Evolutionary conservation across 2,329 filamentous ascomycete genomes (phyloP).

Genomic region (Sclerotiophoma versabilis): DNA sequence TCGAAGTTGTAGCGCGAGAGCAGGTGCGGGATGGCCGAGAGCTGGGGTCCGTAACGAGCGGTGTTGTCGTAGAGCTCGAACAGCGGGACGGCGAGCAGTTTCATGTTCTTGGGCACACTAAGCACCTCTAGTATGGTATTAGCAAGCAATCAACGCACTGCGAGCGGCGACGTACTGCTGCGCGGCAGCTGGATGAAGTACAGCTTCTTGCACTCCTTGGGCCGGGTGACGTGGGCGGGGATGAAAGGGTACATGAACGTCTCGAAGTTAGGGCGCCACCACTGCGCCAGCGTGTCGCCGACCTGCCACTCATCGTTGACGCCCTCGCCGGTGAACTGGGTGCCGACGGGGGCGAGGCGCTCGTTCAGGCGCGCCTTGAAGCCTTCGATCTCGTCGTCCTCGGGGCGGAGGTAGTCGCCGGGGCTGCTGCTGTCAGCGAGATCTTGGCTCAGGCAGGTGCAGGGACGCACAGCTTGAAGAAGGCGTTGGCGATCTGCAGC

Average conservation of each 20-base stretch:
- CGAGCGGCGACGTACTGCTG: slow-evolving; percentile 69
- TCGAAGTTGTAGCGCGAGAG: slow-evolving; percentile 97
- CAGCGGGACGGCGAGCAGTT: slow-evolving; percentile 91
- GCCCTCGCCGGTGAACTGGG: slow-evolving; percentile 79
- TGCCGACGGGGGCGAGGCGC: slow-evolving; percentile 88
- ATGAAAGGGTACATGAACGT: slow-evolving; percentile 99
- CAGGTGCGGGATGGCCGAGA: slow-evolving; percentile 94
- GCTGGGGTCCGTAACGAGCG: slow-evolving; percentile 89
- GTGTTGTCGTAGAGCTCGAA: slow-evolving; percentile 99
- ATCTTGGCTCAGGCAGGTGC: neutral
- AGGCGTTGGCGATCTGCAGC: slow-evolving; percentile 98
- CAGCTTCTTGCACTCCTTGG: slow-evolving; percentile 99
- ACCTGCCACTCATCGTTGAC: slow-evolving; percentile 95
- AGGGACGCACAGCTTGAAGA: slow-evolving; percentile 86
- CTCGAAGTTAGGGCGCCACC: slow-evolving; percentile 99
- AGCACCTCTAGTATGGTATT: slow-evolving; percentile 73
- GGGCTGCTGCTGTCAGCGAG: slow-evolving; percentile 59
- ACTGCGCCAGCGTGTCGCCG: slow-evolving; percentile 93
- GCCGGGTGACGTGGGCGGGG: slow-evolving; percentile 91
- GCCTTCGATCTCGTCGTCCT: slow-evolving; percentile 91
- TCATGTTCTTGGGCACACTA: slow-evolving; percentile 99
- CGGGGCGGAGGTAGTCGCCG: slow-evolving; percentile 88
- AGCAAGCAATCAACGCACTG: slow-evolving; percentile 20
- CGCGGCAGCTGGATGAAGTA: slow-evolving; percentile 96
- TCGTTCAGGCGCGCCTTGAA: slow-evolving; percentile 95